Evolutionary conservation across 1,139 yeast species (phyloP).

Genomic region (Sugiyamaella pinicola): DNA sequence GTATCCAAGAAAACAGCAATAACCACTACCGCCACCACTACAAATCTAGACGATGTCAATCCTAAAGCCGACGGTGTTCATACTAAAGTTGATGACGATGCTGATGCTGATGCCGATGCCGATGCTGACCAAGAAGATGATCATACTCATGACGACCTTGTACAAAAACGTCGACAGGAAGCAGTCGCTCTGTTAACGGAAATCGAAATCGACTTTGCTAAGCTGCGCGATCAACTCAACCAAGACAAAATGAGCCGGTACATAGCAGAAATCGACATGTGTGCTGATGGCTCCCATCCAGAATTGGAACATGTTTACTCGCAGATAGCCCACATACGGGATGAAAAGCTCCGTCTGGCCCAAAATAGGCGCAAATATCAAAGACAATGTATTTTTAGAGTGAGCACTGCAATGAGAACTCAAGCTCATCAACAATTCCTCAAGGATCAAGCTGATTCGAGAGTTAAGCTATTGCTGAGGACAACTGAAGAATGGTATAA

Average conservation of each 20-base stretch:
- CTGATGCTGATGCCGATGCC: constrained; percentile 26
- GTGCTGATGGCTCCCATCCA: constrained; percentile 90
- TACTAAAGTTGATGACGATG: constrained; percentile 32
- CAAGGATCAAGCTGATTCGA: constrained; percentile 67
- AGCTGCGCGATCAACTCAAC: constrained; percentile 65
- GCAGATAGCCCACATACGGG: constrained; percentile 70
- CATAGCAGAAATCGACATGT: constrained; percentile 82
- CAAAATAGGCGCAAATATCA: constrained; percentile 71
- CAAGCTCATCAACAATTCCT: constrained; percentile 83
- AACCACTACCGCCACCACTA: background rate
- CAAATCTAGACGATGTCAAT: no score
- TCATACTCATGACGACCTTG: constrained; percentile 28
- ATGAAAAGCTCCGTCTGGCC: constrained; percentile 68
- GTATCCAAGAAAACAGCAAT: background rate
- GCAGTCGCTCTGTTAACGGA: constrained; percentile 72
- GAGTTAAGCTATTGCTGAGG: constrained; percentile 63
- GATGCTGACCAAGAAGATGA: constrained; percentile 28
- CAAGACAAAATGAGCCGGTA: constrained; percentile 64
- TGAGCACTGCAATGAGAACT: constrained; percentile 77
- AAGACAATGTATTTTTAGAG: constrained; percentile 73
- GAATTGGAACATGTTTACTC: constrained; percentile 67
- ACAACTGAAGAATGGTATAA: constrained; percentile 92
- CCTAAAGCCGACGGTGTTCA: constrained; percentile 11
- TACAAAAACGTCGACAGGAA: constrained; percentile 47
- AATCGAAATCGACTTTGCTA: constrained; percentile 85